phyloP scores from a whole-genome alignment of 768 basidiomycete species.

The Guyanaporus albipodus region DNA sequence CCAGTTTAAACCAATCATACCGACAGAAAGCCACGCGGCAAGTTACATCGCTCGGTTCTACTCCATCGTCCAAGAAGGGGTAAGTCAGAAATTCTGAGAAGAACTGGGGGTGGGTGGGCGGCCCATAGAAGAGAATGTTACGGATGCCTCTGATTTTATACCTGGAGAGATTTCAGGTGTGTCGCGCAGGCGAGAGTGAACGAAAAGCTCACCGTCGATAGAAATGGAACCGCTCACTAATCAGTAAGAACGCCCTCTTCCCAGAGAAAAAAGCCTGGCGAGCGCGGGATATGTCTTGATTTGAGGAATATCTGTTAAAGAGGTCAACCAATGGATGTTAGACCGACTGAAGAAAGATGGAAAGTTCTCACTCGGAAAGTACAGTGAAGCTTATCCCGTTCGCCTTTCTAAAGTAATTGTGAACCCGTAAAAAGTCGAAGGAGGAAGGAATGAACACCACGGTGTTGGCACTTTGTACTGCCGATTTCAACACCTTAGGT shows the following conservation, averaged over 20 bases:
- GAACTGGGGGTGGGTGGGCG: conserved; percentile 87
- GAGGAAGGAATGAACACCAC: conserved; percentile 90
- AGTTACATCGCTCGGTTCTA: conserved; percentile 84
- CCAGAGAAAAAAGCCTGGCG: conserved; percentile 90
- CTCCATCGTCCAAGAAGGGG: conserved; percentile 86
- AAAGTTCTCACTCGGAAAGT: conserved; percentile 74
- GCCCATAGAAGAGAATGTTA: conserved; percentile 90
- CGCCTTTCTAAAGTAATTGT: conserved; percentile 78
- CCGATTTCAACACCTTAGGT: conserved; percentile 82
- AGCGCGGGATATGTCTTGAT: conserved; percentile 91
- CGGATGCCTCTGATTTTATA: conserved; percentile 93
- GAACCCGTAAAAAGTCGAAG: conserved; percentile 92
- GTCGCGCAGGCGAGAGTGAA: neutral
- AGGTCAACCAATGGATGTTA: neutral
- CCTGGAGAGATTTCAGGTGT: conserved; percentile 35
- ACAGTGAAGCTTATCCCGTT: conserved; percentile 70
- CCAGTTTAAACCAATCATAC: conserved; percentile 85
- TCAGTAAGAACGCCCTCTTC: conserved; percentile 78
- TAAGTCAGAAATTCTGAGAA: conserved; percentile 87
- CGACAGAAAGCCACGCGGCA: conserved; percentile 79
- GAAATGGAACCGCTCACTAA: conserved; percentile 99
- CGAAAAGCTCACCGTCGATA: conserved; percentile 63
- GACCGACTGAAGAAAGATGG: neutral
- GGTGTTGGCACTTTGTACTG: conserved; percentile 87
- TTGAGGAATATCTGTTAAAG: conserved; percentile 74